Conservation (phyloP, 2,329 filamentous ascomycete species). For the Dryadomyces quercus-mongolicae region DNA sequence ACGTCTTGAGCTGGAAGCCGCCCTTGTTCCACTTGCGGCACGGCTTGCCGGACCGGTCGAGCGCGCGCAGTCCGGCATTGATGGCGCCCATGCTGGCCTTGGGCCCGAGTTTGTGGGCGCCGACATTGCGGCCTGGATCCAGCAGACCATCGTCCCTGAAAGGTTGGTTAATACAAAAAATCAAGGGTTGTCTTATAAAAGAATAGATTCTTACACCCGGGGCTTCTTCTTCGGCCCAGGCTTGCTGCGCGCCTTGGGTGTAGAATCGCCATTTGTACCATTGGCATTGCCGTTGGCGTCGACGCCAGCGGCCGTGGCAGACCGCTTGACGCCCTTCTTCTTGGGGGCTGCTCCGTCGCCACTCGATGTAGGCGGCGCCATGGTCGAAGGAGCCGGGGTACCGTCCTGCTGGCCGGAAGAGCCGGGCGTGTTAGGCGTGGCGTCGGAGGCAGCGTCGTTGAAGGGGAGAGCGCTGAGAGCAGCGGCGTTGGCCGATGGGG, state of each 20-base stretch:
- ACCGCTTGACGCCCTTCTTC: constrained; percentile 65
- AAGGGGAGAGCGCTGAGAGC: constrained; percentile 47
- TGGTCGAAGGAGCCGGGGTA: constrained; percentile 27
- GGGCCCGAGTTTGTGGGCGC: constrained; percentile 75
- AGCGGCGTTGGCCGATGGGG: constrained; percentile 22
- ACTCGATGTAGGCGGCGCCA: constrained; percentile 41
- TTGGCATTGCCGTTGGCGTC: constrained; percentile 34
- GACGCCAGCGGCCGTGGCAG: constrained; percentile 41
- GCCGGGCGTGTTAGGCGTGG: constrained; percentile 45
- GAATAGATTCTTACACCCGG: constrained; percentile 60
- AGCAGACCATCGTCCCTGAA: constrained; percentile 50
- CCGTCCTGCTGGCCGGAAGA: background rate
- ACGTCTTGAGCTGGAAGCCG: constrained; percentile 76
- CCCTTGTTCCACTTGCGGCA: constrained; percentile 87
- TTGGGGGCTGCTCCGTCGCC: constrained; percentile 51
- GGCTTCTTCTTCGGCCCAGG: constrained; percentile 96
- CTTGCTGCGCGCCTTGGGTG: constrained; percentile 64
- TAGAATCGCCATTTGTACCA: constrained; percentile 40
- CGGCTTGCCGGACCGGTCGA: constrained; percentile 83
- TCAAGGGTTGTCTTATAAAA: background rate
- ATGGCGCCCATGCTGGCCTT: constrained; percentile 97
- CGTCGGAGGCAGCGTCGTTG: constrained; percentile 47
- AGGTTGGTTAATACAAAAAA: background rate
- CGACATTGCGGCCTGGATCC: constrained; percentile 37
- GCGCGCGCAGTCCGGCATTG: constrained; percentile 86